These are phyloP conservation scores for Colletotrichum euphorbiae DNA, from an alignment of 2,329 filamentous ascomycete species.

Conservation along the genomic window DNA sequence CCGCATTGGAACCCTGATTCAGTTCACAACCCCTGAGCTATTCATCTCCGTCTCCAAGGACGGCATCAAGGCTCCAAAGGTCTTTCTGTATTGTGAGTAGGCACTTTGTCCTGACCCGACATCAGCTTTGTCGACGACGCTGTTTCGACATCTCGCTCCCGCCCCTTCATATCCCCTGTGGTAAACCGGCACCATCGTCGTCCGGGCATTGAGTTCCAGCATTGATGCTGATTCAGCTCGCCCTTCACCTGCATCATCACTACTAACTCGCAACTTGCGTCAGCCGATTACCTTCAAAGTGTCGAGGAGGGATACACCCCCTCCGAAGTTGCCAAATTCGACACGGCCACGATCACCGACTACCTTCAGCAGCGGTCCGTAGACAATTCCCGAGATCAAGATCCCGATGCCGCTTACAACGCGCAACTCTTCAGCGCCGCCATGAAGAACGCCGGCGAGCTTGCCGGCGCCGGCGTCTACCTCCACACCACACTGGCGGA, in stretches of 20 bases:
- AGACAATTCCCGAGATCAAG: conserved; percentile 38
- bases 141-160: neutral
- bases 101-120: no score
- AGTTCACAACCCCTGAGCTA: conserved; percentile 23
- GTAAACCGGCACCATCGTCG: no score
- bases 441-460: conserved; percentile 16
- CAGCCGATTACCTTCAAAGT: conserved; percentile 37
- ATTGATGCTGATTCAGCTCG: no score
- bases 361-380: conserved; percentile 37
- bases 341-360: conserved; percentile 16
- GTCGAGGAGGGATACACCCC: conserved; percentile 14
- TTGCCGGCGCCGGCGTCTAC: neutral
- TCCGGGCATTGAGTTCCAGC: no score
- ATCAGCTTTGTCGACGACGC: neutral
- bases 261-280: neutral
- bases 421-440: conserved; percentile 31
- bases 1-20: conserved; percentile 26
- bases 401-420: conserved; percentile 41
- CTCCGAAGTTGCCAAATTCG: conserved; percentile 27
- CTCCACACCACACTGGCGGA: conserved; percentile 28
- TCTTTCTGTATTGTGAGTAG: conserved; percentile 36
- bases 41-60: conserved; percentile 41
- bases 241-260: no score
- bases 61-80: conserved; percentile 27
- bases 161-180: no score